These are phyloP conservation scores for Boehmeria nivea DNA, from an alignment of 306 rosid species.

Conservation along the genomic window DNA sequence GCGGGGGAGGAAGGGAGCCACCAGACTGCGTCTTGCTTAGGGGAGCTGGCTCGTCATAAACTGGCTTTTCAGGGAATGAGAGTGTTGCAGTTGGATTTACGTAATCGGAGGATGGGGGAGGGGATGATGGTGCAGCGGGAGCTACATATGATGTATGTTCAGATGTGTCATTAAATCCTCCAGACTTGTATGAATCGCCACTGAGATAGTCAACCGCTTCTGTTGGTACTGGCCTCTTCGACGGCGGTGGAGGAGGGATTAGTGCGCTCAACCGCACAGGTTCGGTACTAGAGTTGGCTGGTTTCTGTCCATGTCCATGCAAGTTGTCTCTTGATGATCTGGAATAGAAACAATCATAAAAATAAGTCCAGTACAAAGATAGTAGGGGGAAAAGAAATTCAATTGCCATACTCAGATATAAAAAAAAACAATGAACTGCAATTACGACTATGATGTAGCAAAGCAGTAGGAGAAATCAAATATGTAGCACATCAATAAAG, in stretches of 20 bases:
- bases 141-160: constrained; percentile 32
- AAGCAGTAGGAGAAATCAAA: too few species aligned
- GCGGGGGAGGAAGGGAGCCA: constrained; percentile 67
- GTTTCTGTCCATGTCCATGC: constrained; percentile 39
- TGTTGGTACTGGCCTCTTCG: constrained; percentile 54
- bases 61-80: constrained; percentile 40
- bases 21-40: too few species aligned
- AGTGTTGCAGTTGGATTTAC: constrained; percentile 39
- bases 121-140: constrained; percentile 43
- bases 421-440: too few species aligned
- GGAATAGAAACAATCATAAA: constrained; percentile 15
- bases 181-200: constrained; percentile 75
- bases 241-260: constrained; percentile 83
- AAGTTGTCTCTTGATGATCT: constrained; percentile 64
- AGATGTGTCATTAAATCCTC: constrained; percentile 33
- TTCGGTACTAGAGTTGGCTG: constrained; percentile 44
- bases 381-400: too few species aligned
- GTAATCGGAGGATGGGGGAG: constrained; percentile 32
- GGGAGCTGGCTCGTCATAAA: constrained; percentile 57
- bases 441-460: too few species aligned
- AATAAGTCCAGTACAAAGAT: too few species aligned
- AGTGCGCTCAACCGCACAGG: constrained; percentile 39
- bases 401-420: too few species aligned
- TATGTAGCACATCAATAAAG: too few species aligned
- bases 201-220: constrained; percentile 83